phyloP scores from a whole-genome alignment of 148 eudicot species.

The Camellia granthamiana region DNA sequence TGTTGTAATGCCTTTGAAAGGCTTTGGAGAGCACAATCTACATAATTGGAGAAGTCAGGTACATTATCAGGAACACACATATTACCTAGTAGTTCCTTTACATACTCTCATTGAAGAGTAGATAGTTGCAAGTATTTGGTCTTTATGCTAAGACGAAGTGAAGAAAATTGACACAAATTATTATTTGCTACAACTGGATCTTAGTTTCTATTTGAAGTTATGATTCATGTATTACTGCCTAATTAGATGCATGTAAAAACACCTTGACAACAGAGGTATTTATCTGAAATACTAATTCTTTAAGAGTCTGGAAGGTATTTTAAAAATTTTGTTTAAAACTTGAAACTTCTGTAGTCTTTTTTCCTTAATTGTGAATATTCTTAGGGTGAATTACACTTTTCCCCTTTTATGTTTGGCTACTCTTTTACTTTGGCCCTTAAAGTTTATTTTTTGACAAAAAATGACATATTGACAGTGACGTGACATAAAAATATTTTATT shows the following conservation, averaged over 20 bases:
- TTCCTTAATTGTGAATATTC: neutral
- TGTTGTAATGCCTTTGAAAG: slow-evolving; percentile 95
- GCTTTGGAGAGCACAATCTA: slow-evolving; percentile 94
- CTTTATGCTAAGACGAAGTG: neutral
- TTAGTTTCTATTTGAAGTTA: neutral
- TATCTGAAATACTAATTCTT: neutral
- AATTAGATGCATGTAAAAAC: neutral
- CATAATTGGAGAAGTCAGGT: slow-evolving; percentile 98
- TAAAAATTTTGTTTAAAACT: neutral
- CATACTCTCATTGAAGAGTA: neutral
- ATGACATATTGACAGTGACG: too few relatives aligned
- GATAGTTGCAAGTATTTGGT: neutral
- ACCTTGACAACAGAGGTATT: neutral
- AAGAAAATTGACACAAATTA: neutral
- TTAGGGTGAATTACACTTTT: too few relatives aligned
- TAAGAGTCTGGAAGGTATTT: neutral
- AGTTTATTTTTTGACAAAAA: too few relatives aligned
- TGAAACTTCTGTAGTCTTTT: neutral
- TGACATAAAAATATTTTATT: too few relatives aligned
- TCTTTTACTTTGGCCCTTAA: neutral
- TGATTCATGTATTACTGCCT: neutral
- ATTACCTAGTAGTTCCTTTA: neutral
- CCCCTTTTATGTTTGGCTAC: neutral
- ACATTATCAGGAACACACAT: slow-evolving; percentile 7
- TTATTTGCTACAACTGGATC: neutral